Percentiles rank a stretch among this genome's conserved stretches.
These are phyloP conservation scores for Cutaneotrichosporon cavernicola DNA, from an alignment of 1,284 basidiomycete species.

Conservation along the genomic window DNA sequence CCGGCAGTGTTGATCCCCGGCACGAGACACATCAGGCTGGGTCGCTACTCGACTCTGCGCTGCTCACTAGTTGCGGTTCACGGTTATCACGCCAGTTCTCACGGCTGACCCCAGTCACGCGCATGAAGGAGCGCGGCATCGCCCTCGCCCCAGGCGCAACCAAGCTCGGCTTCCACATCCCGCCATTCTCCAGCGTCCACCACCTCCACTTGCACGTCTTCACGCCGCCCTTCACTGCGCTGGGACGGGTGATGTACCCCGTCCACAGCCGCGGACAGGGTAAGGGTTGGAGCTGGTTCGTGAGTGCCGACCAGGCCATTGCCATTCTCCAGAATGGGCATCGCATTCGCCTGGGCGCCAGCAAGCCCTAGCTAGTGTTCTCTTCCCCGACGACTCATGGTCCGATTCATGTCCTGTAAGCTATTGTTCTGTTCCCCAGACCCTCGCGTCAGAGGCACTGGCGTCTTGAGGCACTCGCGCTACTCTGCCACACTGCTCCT, in stretches of 20 bases:
- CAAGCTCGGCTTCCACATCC: conserved; percentile 76
- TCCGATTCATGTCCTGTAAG: background rate
- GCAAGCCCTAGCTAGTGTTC: background rate
- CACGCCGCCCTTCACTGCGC: conserved; percentile 63
- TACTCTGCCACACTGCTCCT: background rate
- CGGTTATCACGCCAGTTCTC: too few relatives aligned
- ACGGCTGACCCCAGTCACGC: conserved; percentile 55
- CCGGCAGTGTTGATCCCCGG: too few relatives aligned
- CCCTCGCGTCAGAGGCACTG: background rate
- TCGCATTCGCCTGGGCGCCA: conserved; percentile 55
- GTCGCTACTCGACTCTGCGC: too few relatives aligned
- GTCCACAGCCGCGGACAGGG: conserved; percentile 47
- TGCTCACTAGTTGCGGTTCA: too few relatives aligned
- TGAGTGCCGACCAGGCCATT: conserved; percentile 63
- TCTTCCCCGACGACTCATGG: background rate
- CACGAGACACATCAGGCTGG: too few relatives aligned
- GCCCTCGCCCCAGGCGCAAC: conserved; percentile 40
- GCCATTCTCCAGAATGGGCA: conserved; percentile 62
- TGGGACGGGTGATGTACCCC: conserved; percentile 62
- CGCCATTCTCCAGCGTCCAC: conserved; percentile 73
- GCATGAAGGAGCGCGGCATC: conserved; percentile 64
- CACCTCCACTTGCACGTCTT: conserved; percentile 80
- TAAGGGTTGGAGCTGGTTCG: conserved; percentile 78
- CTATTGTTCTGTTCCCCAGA: background rate
- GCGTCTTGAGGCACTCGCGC: too few relatives aligned